Percentiles rank a stretch among this genome's conserved stretches.
Evolutionary conservation across 106 monocot genomes (phyloP).

Genomic region (Iris macrosiphon): DNA sequence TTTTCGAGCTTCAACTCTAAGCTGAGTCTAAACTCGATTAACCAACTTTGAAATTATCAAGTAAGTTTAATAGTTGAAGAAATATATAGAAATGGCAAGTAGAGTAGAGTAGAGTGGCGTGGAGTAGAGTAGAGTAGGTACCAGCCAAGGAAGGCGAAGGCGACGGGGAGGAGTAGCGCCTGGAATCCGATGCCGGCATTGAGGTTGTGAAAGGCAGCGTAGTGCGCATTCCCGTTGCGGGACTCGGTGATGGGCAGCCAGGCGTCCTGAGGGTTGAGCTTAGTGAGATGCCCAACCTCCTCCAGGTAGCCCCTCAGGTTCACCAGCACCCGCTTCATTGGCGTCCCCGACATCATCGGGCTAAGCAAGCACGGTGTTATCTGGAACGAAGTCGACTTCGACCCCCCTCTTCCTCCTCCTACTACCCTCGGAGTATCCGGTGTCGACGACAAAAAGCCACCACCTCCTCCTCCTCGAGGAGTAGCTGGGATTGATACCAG

Average conservation of each 20-base stretch:
- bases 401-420: conserved; percentile 1
- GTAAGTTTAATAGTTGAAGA: too few species aligned
- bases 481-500: conserved; percentile 89
- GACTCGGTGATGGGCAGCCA: conserved; percentile 97
- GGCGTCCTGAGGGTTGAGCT: conserved; percentile 92
- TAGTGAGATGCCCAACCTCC: conserved; percentile 91
- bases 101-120: background rate
- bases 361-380: conserved; percentile 53
- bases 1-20: too few species aligned
- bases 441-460: conserved; percentile 32
- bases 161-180: conserved; percentile 87
- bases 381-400: conserved; percentile 27
- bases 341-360: conserved; percentile 50
- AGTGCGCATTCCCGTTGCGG: conserved; percentile 86
- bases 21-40: too few species aligned
- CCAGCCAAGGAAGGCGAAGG: conserved; percentile 91
- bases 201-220: conserved; percentile 92
- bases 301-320: conserved; percentile 86
- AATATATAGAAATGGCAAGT: too few species aligned
- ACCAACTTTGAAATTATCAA: too few species aligned
- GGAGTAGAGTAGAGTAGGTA: conserved; percentile 2
- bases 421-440: conserved; percentile 28
- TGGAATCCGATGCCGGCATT: conserved; percentile 94
- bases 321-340: conserved; percentile 61
- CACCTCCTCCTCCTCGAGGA: too few species aligned